Evolutionary conservation across 345 rosid species (phyloP).

Genomic region (Garcia nutans): DNA sequence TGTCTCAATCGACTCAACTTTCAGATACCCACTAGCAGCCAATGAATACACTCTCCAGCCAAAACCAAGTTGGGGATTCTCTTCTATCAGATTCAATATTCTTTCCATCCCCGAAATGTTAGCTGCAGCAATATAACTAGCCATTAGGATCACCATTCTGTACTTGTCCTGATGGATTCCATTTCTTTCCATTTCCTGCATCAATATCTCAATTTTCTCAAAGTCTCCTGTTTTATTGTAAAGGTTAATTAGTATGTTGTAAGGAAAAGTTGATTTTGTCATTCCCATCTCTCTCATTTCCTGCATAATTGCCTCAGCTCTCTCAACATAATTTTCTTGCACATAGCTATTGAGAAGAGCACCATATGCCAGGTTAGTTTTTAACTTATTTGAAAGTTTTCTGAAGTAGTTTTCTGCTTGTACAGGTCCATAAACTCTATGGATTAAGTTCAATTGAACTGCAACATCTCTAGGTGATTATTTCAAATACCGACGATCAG

Average conservation of each 20-base stretch:
- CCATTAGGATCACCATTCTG: slow-evolving; percentile 9
- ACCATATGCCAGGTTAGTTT: background rate
- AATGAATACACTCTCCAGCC: slow-evolving; percentile 23
- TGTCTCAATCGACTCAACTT: slow-evolving; percentile 23
- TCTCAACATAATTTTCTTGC: slow-evolving; percentile 16
- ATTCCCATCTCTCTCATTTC: slow-evolving; percentile 24
- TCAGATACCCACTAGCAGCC: slow-evolving; percentile 32
- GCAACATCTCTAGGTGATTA: too few species aligned
- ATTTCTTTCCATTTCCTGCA: slow-evolving; percentile 29
- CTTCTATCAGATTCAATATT: slow-evolving; percentile 15
- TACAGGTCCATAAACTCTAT: too few species aligned
- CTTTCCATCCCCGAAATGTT: slow-evolving; percentile 26
- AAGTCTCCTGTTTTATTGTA: slow-evolving; percentile 15
- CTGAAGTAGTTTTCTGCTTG: too few species aligned
- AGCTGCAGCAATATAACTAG: slow-evolving; percentile 22
- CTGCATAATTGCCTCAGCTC: slow-evolving; percentile 32
- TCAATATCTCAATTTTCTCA: slow-evolving; percentile 20
- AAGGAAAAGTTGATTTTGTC: slow-evolving; percentile 21
- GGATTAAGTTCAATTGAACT: too few species aligned
- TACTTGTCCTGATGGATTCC: slow-evolving; percentile 25
- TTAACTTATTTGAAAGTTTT: too few species aligned
- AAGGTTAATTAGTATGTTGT: slow-evolving; percentile 22
- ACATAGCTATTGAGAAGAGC: slow-evolving; percentile 27
- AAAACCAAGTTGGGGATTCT: background rate
- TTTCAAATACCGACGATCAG: too few species aligned